Base-by-base conservation (phyloP, 1,284 basidiomycete species). In the Vanrija humicola region DNA sequence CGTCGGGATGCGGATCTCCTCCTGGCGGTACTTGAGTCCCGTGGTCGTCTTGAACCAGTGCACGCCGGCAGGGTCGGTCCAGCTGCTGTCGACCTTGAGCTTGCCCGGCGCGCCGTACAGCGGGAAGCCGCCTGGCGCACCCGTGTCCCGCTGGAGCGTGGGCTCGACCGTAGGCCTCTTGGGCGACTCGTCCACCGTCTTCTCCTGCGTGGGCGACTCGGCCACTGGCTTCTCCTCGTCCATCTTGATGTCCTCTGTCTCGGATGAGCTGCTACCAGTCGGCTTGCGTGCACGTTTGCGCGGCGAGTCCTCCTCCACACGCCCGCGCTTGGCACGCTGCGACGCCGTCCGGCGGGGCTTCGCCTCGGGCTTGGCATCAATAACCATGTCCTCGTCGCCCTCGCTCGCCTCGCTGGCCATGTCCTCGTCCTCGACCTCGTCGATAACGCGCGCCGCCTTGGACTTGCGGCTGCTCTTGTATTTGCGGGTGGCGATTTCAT, bases 31-130 rank as follows among this genome's bases (percentile, higher is more conserved):
- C 29, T 43, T 21, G 10, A 38, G 23, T 2, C 48, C 59, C n/a
- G 26, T 28, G 2, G 19, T 19, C 3, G 60, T 28, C 7, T 18
- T 18, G 43, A 58, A 39, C 60, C 60, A 62, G 34, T 29, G 16
- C 5, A 62, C 56, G 25, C 60, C 60, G 1, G 56, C 38, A 1
- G 60, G 54, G 25, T 62, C 56, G 16, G 56, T 56, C 46, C 49
- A 52, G 1, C 39, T 29, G 40, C 46, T 51, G n/a, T 25, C 25
- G 6, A 14, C 8, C 14, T 38, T 25, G n/a, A 46, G 43, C 15
- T 50, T 16, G 1, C 10, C 29, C 5, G 21, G 6, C 5, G 39
- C 14, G 16, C 34, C 43, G 40, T 55, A 61, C 38, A 61, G 42
- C 14, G 59, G 55, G 2, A 55, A 50, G 29, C 38, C 34, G n/a